phyloP scores from a whole-genome alignment of 2,329 filamentous ascomycete genomes.

The Fusarium heterosporum region DNA sequence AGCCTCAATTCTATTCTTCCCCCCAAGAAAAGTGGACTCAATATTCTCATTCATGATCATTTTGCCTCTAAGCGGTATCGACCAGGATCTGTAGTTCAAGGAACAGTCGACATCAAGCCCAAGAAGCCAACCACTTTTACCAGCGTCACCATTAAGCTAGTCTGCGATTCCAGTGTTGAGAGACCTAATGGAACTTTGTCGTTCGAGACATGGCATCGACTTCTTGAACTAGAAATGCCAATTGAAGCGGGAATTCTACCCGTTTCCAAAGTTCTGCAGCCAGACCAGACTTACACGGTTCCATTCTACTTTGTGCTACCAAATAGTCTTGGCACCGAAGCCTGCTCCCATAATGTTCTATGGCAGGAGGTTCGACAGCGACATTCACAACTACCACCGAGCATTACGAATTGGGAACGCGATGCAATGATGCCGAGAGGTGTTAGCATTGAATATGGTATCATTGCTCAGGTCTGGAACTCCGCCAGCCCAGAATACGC shows the following conservation, averaged over 20 bases:
- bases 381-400: conserved; percentile 14
- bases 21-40: conserved; percentile 5
- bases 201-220: conserved; percentile 28
- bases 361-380: conserved; percentile 21
- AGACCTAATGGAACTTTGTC: conserved; percentile 7
- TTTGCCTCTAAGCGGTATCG: conserved; percentile 27
- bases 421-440: conserved; percentile 17
- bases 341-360: conserved; percentile 19
- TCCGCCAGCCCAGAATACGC: conserved; percentile 11
- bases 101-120: conserved; percentile 19
- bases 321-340: conserved; percentile 16
- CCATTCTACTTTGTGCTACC: conserved; percentile 24
- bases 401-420: conserved; percentile 6
- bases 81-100: conserved; percentile 8
- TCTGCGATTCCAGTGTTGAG: conserved; percentile 23
- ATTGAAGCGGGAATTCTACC: conserved; percentile 1
- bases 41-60: conserved; percentile 12
- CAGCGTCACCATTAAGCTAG: conserved; percentile 16
- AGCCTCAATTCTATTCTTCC: conserved; percentile 5
- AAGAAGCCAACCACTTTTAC: conserved; percentile 15
- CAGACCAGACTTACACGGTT: conserved; percentile 13
- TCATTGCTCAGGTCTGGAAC: conserved; percentile 24
- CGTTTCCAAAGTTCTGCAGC: neutral
- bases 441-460: conserved; percentile 7
- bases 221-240: conserved; percentile 21